Percentiles rank a stretch among this genome's conserved stretches.
Evolutionary conservation across 257 asterid genomes (phyloP).

Genomic region (Ehretia macrophylla): DNA sequence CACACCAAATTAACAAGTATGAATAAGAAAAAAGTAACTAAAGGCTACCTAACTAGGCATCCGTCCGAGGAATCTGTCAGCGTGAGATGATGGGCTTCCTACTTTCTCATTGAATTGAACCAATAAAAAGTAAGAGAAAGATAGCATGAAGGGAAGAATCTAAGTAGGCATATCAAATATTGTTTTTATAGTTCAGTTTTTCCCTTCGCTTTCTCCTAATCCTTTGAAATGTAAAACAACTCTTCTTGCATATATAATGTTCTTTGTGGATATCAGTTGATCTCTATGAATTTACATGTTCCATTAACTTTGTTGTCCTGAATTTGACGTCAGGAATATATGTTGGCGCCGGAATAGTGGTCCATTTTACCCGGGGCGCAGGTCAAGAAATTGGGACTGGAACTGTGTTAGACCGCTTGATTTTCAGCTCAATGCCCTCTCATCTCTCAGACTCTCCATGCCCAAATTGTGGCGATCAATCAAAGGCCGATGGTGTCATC

Average conservation of each 20-base stretch:
- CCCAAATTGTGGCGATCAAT: conserved; percentile 72
- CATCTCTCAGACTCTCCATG: conserved; percentile 51
- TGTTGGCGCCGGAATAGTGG: conserved; percentile 60
- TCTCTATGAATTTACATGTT: neutral
- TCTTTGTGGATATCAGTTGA: neutral
- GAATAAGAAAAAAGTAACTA: too few relatives aligned
- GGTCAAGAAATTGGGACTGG: conserved; percentile 91
- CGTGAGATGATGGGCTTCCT: too few relatives aligned
- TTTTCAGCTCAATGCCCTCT: conserved; percentile 71
- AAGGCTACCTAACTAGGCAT: too few relatives aligned
- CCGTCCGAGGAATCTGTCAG: too few relatives aligned
- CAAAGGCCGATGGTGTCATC: conserved; percentile 57
- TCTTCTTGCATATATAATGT: too few relatives aligned
- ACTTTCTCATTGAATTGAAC: too few relatives aligned
- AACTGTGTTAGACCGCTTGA: conserved; percentile 49
- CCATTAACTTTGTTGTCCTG: conserved; percentile 5
- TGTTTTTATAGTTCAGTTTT: too few relatives aligned
- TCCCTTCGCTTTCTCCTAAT: too few relatives aligned
- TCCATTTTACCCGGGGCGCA: conserved; percentile 85
- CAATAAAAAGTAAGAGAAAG: too few relatives aligned
- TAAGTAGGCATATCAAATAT: too few relatives aligned
- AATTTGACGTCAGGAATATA: conserved; percentile 59
- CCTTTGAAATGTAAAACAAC: neutral
- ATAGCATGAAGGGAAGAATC: too few relatives aligned
- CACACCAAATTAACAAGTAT: too few relatives aligned